Evolutionary conservation across 805 yeast species (phyloP).

Genomic region (Suhomyces tanzawaensis): DNA sequence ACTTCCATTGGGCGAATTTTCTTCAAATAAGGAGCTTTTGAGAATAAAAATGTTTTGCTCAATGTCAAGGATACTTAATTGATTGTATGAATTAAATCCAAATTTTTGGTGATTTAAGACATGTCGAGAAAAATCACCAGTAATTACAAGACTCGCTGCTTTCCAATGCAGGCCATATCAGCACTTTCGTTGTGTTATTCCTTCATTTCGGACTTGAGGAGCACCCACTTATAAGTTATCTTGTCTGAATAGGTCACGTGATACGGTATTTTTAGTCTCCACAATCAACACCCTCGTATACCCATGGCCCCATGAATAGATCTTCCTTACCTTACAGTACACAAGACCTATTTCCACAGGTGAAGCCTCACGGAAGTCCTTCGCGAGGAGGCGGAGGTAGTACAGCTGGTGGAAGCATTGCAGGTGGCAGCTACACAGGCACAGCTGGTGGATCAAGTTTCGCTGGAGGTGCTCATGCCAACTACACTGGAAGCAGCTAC

Average conservation of each 20-base stretch:
- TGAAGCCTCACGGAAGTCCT: conserved; percentile 11
- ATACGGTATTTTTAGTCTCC: background rate
- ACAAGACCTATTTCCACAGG: conserved; percentile 41
- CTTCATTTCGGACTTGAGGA: too few relatives aligned
- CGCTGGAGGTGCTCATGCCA: conserved; percentile 4
- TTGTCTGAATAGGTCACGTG: background rate
- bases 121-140: too few relatives aligned
- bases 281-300: background rate
- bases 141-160: too few relatives aligned
- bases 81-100: too few relatives aligned
- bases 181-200: too few relatives aligned
- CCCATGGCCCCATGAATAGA: conserved; percentile 21
- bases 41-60: too few relatives aligned
- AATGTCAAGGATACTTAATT: too few relatives aligned
- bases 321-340: conserved; percentile 40
- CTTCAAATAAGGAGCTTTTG: too few relatives aligned
- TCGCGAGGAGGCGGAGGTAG: background rate
- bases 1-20: too few relatives aligned
- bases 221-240: too few relatives aligned
- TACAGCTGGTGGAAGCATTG: background rate
- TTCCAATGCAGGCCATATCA: too few relatives aligned
- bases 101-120: too few relatives aligned
- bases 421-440: background rate
- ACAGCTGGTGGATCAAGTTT: background rate
- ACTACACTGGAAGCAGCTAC: conserved; percentile 5